Base-by-base conservation (phyloP, 192 early-diverging fungal species). In the Rhizophagus sp. region DNA sequence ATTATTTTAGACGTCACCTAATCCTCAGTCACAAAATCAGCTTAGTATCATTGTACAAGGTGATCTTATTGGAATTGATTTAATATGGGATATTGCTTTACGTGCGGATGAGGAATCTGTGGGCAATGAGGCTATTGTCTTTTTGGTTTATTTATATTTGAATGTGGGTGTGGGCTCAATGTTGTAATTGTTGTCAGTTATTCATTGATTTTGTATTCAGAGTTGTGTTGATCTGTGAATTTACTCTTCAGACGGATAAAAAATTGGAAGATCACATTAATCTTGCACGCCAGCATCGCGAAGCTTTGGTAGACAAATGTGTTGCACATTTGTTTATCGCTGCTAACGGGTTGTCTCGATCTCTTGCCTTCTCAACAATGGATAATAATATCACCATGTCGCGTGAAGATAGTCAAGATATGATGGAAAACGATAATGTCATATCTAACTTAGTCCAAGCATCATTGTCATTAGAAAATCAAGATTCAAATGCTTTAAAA, bases 1-100 rank as follows among this genome's bases (percentile, higher is more conserved):
- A 49, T 44, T 36, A 10, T 49, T 11, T 24, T 64, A 64, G 63
- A 11, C 75, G 4, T 76, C 75, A 44, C 33, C 63, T 24, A 61
- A 30, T 73, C 77, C 80, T 25, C 62, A 66, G 19, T 64, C 61
- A 63, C 75, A 75, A 33, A 61, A 30, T 33, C 39, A 67, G 66
- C 15, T 76, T 76, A 27, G 70, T 11, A 74, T 81, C 13, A 34
- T 30, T 30, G 76, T 87, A 10, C 61, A 82, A n/a, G 81, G 74
- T 1, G 82, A 84, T 10, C 73, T 87, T 6, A 76, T 80, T 47
- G 86, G 83, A 70, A 84, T 84, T 76, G 83, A 87, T 39, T 74
- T 85, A 66, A 84, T 87, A 47, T 87, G 86, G 86, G 82, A 84
- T 15, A 84, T 87, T 30, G 86, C 86, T 0, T 78, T 87, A 10